Base-by-base conservation (phyloP, 2,329 filamentous ascomycete species). In the Xylaria sp. region DNA sequence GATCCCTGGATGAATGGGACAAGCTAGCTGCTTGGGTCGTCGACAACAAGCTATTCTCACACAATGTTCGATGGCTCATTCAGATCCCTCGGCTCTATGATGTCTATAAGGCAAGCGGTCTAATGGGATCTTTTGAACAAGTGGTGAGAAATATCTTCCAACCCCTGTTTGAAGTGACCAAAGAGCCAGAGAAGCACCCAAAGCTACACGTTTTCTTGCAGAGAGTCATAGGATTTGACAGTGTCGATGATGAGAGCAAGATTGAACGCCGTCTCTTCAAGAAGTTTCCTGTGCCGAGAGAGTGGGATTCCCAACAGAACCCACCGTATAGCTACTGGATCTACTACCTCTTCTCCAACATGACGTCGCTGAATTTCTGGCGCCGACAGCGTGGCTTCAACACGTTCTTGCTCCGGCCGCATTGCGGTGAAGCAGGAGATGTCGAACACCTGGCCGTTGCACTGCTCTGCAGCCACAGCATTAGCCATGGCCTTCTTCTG, bases 271-370 rank as follows among this genome's bases (percentile, higher is more conserved):
- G 96, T 22, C 86, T 98, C n/a, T 97, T 94, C 82, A 92, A 91
- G 76, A 99, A 99, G 78, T 99, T 97, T 72, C 96, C 96, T 0
- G 90, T 96, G 25, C 95, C 96, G 4, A 92, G 89, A 68, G 89
- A 89, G 61, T 99, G 96, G 96, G 87, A 90, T 70, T 94, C 93
- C 0, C 94, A 92, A 74, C 94, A 98, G 79, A 99, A 99, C 76
- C 96, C 96, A 15, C 96, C 96, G 0, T 99, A 99, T 82, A 97
- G 92, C 77, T 99, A 99, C 81, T 99, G 96, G 96, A 92, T 98
- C 76, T 99, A 99, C 81, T 97, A 97, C 76, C 85, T 98, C 60
- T 98, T 96, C 76, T 90, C 96, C 69, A 99, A 99, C 79, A 93
- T 97, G 79, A 87, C 91, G 0, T 97, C 94, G 10, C 85, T 99